These are phyloP conservation scores for Tolypocladium album DNA, from an alignment of 2,329 filamentous ascomycete genomes.

Conservation along the genomic window DNA sequence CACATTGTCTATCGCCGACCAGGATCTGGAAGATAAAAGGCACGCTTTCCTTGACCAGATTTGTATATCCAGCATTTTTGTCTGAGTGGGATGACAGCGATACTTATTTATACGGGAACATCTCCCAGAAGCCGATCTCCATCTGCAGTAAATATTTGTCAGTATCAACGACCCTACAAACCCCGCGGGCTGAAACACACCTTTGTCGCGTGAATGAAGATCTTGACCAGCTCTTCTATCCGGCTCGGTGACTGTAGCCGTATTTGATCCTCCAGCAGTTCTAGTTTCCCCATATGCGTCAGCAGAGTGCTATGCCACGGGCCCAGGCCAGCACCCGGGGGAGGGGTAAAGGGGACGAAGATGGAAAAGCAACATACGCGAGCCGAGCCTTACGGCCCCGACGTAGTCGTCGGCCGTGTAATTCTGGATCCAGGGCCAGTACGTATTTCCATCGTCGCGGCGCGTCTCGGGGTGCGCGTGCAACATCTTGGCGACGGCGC, in stretches of 20 bases:
- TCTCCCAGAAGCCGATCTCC: slow-evolving; percentile 46
- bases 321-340: background rate
- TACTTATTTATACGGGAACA: slow-evolving; percentile 28
- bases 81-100: background rate
- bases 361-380: slow-evolving; percentile 38
- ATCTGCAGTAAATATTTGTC: slow-evolving; percentile 22
- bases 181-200: slow-evolving; percentile 30
- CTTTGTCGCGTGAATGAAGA: slow-evolving; percentile 82
- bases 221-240: slow-evolving; percentile 71
- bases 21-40: background rate
- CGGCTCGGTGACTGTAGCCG: slow-evolving; percentile 60
- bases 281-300: slow-evolving; percentile 24
- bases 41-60: background rate
- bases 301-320: background rate
- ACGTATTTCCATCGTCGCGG: slow-evolving; percentile 52
- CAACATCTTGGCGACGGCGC: slow-evolving; percentile 63
- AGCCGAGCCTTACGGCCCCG: slow-evolving; percentile 59
- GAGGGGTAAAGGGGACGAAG: background rate
- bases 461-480: slow-evolving; percentile 50
- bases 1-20: background rate
- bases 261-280: slow-evolving; percentile 65
- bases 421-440: slow-evolving; percentile 87
- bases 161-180: background rate
- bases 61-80: background rate
- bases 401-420: slow-evolving; percentile 75